phyloP scores from a whole-genome alignment of 1,284 basidiomycete genomes.

The Leccinum subatratum region DNA sequence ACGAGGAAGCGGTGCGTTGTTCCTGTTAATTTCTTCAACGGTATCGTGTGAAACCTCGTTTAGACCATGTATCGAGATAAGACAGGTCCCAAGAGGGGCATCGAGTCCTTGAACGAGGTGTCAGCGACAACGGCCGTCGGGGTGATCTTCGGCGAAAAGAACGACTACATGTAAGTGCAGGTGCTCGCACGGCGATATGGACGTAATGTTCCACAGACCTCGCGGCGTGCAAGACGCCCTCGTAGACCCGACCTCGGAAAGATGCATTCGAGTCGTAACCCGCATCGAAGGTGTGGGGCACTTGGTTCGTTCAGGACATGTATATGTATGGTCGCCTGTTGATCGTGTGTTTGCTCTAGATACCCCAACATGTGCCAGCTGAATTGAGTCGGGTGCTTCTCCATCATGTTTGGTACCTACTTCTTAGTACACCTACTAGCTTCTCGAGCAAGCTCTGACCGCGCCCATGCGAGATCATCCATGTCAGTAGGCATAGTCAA shows the following conservation, averaged over 20 bases:
- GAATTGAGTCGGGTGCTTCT: conserved; percentile 21
- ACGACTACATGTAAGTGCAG: conserved; percentile 46
- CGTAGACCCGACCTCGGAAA: conserved; percentile 40
- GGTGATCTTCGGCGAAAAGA: conserved; percentile 45
- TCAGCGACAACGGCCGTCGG: conserved; percentile 43
- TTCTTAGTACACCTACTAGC: conserved; percentile 3
- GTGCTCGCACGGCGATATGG: background rate
- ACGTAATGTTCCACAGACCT: conserved; percentile 30
- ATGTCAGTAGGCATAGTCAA: no score
- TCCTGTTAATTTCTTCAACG: background rate
- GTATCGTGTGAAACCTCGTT: background rate
- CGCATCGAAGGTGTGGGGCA: conserved; percentile 44
- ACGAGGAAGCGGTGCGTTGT: conserved; percentile 49
- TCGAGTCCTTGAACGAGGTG: conserved; percentile 39
- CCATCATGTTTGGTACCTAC: conserved; percentile 17
- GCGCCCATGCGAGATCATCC: no score
- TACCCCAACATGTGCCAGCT: conserved; percentile 25
- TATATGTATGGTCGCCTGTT: background rate
- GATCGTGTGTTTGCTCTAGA: conserved; percentile 13
- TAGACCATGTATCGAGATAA: conserved; percentile 32
- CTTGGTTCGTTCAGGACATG: conserved; percentile 35
- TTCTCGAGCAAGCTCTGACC: conserved; percentile 19
- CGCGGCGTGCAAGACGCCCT: conserved; percentile 43
- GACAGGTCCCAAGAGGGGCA: conserved; percentile 45
- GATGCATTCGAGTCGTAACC: conserved; percentile 39